Percentiles rank a stretch among this genome's conserved stretches.
phyloP scores from a whole-genome alignment of 805 yeast species.

The Zygosaccharomyces bailii region DNA sequence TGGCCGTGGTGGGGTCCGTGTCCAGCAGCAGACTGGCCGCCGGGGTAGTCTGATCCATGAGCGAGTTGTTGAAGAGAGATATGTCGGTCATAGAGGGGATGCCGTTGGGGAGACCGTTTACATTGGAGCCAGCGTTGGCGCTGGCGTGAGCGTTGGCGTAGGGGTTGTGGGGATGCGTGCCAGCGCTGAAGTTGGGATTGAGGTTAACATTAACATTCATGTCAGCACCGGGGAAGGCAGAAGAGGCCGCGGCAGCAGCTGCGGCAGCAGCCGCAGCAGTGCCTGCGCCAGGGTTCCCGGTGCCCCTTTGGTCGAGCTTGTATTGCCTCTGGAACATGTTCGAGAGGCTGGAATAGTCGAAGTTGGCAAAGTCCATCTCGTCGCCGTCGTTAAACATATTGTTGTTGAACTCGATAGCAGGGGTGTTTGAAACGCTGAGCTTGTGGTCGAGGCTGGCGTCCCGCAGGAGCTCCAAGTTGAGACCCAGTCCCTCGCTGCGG shows the following conservation, averaged over 20 bases:
- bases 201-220: not conserved
- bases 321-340: conserved; percentile 5
- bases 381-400: conserved; percentile 15
- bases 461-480: conserved; percentile 12
- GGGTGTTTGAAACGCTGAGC: conserved; percentile 5
- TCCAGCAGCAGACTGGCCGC: conserved; percentile 7
- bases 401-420: conserved; percentile 17
- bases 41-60: conserved; percentile 14
- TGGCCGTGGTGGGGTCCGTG: conserved; percentile 5
- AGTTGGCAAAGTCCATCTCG: conserved; percentile 7
- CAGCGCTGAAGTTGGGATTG: too few species aligned
- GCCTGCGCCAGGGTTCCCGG: not conserved
- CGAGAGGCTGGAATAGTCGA: conserved; percentile 6
- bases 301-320: conserved; percentile 1
- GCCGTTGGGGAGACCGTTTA: not conserved
- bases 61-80: conserved; percentile 17
- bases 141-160: not conserved
- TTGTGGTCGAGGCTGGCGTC: conserved; percentile 3
- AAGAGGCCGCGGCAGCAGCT: not conserved
- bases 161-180: not conserved
- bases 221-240: not conserved
- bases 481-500: conserved; percentile 14
- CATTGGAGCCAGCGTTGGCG: not conserved
- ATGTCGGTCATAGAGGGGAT: conserved; percentile 15
- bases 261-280: conserved; percentile 1